Conservation (phyloP, 2,329 filamentous ascomycete species). For the Leptographium galeiforme region DNA sequence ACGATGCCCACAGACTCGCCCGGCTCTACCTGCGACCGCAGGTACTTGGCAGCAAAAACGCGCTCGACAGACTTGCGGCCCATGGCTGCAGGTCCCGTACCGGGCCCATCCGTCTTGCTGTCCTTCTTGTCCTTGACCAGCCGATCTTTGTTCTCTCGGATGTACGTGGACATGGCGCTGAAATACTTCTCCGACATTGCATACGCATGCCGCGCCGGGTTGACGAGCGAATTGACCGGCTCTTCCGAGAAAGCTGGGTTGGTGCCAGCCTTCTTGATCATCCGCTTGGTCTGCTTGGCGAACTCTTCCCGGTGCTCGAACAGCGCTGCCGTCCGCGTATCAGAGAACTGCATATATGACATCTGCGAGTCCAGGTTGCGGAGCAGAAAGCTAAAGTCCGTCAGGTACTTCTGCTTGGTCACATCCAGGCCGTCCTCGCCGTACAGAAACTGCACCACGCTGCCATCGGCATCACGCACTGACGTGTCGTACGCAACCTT, state of each 20-base stretch:
- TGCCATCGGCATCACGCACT: conserved; percentile 86
- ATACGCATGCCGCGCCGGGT: conserved; percentile 66
- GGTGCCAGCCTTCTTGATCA: conserved; percentile 56
- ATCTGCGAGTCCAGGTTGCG: conserved; percentile 74
- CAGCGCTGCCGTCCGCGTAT: conserved; percentile 28
- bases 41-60: conserved; percentile 82
- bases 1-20: conserved; percentile 96
- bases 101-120: conserved; percentile 13
- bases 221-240: conserved; percentile 58
- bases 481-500: conserved; percentile 87
- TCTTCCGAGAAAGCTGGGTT: conserved; percentile 49
- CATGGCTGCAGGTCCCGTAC: not conserved
- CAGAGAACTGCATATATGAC: conserved; percentile 56
- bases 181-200: conserved; percentile 85
- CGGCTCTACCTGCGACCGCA: conserved; percentile 82
- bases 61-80: conserved; percentile 58
- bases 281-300: conserved; percentile 69
- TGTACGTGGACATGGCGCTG: conserved; percentile 56
- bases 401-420: conserved; percentile 83
- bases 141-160: conserved; percentile 59
- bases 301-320: conserved; percentile 46
- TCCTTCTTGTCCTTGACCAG: conserved; percentile 29
- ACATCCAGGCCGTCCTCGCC: conserved; percentile 93
- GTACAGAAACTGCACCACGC: conserved; percentile 87
- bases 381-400: conserved; percentile 79